Evolutionary conservation across 2,329 filamentous ascomycete genomes (phyloP), one percentile per base, ranked within the genome.

Genomic region (Chrysosporium queenslandicum): DNA sequence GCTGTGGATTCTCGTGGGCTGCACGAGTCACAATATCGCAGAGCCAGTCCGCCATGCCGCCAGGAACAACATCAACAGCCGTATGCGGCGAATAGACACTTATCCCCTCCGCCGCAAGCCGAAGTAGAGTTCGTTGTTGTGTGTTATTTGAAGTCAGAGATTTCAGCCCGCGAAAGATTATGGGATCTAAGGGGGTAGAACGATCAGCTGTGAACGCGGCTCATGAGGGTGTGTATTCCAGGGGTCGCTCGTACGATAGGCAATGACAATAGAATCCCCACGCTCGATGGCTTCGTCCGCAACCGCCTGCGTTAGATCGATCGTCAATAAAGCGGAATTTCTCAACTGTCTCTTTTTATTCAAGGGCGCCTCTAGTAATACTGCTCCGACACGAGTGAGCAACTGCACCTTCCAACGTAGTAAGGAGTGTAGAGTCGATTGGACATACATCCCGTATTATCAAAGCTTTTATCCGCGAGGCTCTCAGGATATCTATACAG

Each of bases 31-130:
- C 80, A 46, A 94, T 83, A 63, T 94, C 86, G 55, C 87, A 88
- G 8, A 98, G 82, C 91, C 91, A 98, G 67, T 94, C 87, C 64
- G 90, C 94, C 60, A 98, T 80, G 3, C 92, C 92, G 16, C 83
- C 81, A 0, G 82, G 80, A 0, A 87, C 87, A 36, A 88, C 88
- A 68, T 98, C 92, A 40, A 97, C 81, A 12, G 92, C 91, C 0
- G 92, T 98, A 71, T 98, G 92, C 0, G 92, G 92, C 58, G 85
- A 89, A 74, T 97, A 98, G 53, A 98, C 89, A 58, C 89, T 94
- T 62, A 98, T 88, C 32, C 91, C 90, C 66, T 86, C 82, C 57
- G 87, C 85, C 43, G 85, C 86, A 11, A 98, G 78, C 41, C 84
- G 80, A 3, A 98, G 77, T 29, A 98, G 79, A 5, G 87, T 87